Percentiles rank a stretch among this genome's conserved stretches.
Evolutionary conservation across 2,329 filamentous ascomycete species (phyloP).

Genomic region (Alternaria hordeiaustralica): DNA sequence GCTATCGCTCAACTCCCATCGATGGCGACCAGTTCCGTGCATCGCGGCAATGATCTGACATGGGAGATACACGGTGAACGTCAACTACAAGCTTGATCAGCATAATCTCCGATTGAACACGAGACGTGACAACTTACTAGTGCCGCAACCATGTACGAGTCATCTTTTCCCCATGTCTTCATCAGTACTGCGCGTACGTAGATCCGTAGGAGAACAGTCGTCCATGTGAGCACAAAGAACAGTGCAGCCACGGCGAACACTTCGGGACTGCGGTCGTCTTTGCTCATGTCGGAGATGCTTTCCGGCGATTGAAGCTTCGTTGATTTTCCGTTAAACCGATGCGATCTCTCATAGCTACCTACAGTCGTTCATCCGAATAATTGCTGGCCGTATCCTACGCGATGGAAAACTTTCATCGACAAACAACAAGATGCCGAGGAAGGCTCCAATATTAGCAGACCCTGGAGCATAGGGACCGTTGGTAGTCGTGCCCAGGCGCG

Average conservation of each 20-base stretch:
- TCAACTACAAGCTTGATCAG: conserved; percentile 25
- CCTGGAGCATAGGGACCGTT: background rate
- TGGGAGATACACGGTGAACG: conserved; percentile 51
- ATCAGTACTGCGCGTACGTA: conserved; percentile 48
- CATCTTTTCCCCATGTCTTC: conserved; percentile 49
- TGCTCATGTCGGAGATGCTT: conserved; percentile 5
- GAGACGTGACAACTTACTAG: conserved; percentile 26
- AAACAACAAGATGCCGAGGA: background rate
- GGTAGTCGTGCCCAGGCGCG: background rate
- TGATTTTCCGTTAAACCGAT: background rate
- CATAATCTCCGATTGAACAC: background rate
- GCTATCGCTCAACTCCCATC: conserved; percentile 39
- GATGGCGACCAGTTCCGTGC: conserved; percentile 50
- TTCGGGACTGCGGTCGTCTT: conserved; percentile 25
- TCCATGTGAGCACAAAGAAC: conserved; percentile 50
- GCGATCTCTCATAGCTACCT: background rate
- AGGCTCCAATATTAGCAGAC: background rate
- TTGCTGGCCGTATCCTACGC: background rate
- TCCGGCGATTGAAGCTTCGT: background rate
- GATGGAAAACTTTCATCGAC: background rate
- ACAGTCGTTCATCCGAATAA: background rate
- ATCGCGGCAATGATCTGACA: conserved; percentile 49
- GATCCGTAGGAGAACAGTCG: conserved; percentile 46
- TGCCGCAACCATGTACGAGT: conserved; percentile 51
- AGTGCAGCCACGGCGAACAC: conserved; percentile 40